phyloP scores from a whole-genome alignment of 1,284 basidiomycete genomes.

The Cryptococcus jaspeensis region DNA sequence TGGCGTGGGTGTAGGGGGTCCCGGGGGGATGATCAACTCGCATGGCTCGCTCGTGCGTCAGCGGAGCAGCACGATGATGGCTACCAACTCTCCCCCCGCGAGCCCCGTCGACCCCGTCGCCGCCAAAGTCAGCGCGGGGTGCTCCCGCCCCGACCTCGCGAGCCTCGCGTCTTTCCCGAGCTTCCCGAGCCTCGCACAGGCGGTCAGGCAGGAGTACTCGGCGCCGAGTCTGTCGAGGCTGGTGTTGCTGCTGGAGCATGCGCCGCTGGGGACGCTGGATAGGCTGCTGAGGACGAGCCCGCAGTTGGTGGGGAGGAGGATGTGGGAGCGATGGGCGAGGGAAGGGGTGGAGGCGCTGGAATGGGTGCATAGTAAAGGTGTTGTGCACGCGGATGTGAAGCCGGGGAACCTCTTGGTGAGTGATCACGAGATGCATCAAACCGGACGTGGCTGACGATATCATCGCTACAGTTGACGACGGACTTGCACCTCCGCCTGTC shows the following conservation, averaged over 20 bases:
- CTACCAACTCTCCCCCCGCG: neutral
- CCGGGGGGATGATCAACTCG: slow-evolving; percentile 1
- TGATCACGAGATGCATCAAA: slow-evolving; percentile 8
- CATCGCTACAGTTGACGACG: slow-evolving; percentile 44
- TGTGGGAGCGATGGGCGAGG: slow-evolving; percentile 51
- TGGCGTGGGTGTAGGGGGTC: slow-evolving; percentile 1
- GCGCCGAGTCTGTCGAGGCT: slow-evolving; percentile 31
- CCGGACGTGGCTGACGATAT: slow-evolving; percentile 11
- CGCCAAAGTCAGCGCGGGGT: neutral
- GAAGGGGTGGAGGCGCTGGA: slow-evolving; percentile 49
- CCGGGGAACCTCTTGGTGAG: slow-evolving; percentile 46
- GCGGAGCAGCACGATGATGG: slow-evolving; percentile 15
- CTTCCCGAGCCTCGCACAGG: slow-evolving; percentile 21
- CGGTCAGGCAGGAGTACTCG: slow-evolving; percentile 12
- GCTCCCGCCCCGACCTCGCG: neutral
- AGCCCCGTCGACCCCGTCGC: neutral
- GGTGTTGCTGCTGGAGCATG: slow-evolving; percentile 51
- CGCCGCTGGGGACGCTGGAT: slow-evolving; percentile 49
- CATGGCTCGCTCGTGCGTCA: slow-evolving; percentile 10
- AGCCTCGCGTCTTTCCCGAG: slow-evolving; percentile 22
- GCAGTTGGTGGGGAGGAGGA: slow-evolving; percentile 34
- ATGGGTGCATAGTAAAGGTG: slow-evolving; percentile 52
- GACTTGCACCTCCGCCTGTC: slow-evolving; percentile 50
- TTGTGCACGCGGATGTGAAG: slow-evolving; percentile 56
- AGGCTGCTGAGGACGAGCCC: slow-evolving; percentile 47